Base-by-base conservation (phyloP, 306 rosid species). In the Casuarina cunninghamiana region DNA sequence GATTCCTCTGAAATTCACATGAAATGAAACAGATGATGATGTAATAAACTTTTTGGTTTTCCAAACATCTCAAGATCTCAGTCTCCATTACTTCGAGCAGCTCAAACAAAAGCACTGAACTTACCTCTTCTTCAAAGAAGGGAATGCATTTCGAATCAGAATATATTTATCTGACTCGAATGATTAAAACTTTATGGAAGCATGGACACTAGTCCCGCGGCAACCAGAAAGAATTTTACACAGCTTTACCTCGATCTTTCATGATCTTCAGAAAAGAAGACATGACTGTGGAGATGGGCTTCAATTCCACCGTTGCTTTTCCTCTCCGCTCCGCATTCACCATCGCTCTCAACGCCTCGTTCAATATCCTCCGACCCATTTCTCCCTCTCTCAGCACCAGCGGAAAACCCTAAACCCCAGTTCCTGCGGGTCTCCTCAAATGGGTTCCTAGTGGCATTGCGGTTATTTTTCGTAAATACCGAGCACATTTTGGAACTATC, bases 321-420 rank as follows among this genome's bases (percentile, higher is more conserved):
- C 92, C 86, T 79, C 98, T 90, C 79, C 55, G 88, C 86, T 93
- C 96, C 0, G 97, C 98, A 79, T 93, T 93, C 76, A 93, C 98
- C 54, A 93, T 87, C 38, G 87, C 68, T 81, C 97, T 88, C 77
- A 90, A 79, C 1, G 98, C 98, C 57, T 93, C 90, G 17, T 90
- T 93, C 86, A 93, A 53, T 37, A 91, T 90, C 84, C 92, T 90
- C 83, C 97, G 87, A 61, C 97, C 98, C 98, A 93, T 93, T 77
- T 54, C 60, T 51, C 43, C 50, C 35, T 12, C 76, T 38, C 63
- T 39, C 55, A 45, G 12, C 3, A 21, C 45, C 38, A 17, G 43
- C 6, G 37, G 11, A 2, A 42, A 58, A 26, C 13, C 65, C 65
- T 21, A 3, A 55, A 57, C n/a, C 13, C 26, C 45, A 4, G 8